These are phyloP conservation scores for Kwoniella mangroviensis DNA, from an alignment of 768 basidiomycete genomes.

Conservation along the genomic window DNA sequence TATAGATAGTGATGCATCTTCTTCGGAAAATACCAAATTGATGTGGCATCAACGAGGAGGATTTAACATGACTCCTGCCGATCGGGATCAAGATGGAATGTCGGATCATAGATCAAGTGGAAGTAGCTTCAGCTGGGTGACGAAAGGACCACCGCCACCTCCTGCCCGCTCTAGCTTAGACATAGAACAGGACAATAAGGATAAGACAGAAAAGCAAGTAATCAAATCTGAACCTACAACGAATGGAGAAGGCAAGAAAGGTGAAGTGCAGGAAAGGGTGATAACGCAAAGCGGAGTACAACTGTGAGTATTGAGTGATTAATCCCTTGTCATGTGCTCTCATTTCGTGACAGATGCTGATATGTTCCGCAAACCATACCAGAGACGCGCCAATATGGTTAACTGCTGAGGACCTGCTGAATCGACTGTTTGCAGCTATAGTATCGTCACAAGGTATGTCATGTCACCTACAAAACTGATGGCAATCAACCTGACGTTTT, in stretches of 20 bases:
- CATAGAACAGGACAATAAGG: background rate
- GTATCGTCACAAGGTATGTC: constrained; percentile 37
- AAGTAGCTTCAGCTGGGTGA: constrained; percentile 41
- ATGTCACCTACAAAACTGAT: background rate
- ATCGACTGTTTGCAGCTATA: constrained; percentile 35
- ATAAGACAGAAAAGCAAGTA: background rate
- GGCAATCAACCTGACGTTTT: too few relatives aligned
- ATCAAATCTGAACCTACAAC: background rate
- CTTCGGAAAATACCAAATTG: constrained; percentile 30
- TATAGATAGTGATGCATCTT: constrained; percentile 36
- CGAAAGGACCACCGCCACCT: constrained; percentile 17
- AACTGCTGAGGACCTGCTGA: constrained; percentile 34
- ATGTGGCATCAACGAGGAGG: constrained; percentile 33
- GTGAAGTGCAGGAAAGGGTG: background rate
- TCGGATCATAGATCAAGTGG: constrained; percentile 34
- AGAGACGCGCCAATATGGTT: constrained; percentile 28
- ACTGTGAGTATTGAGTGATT: constrained; percentile 12
- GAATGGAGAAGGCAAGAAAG: background rate
- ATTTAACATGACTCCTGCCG: constrained; percentile 19
- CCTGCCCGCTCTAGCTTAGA: background rate
- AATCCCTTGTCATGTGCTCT: background rate
- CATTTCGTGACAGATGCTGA: background rate
- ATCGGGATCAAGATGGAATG: constrained; percentile 2
- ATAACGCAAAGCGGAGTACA: constrained; percentile 3
- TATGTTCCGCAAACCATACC: background rate